Base-by-base conservation (phyloP, 495 filamentous ascomycete species). In the Penicillium flavigenum region DNA sequence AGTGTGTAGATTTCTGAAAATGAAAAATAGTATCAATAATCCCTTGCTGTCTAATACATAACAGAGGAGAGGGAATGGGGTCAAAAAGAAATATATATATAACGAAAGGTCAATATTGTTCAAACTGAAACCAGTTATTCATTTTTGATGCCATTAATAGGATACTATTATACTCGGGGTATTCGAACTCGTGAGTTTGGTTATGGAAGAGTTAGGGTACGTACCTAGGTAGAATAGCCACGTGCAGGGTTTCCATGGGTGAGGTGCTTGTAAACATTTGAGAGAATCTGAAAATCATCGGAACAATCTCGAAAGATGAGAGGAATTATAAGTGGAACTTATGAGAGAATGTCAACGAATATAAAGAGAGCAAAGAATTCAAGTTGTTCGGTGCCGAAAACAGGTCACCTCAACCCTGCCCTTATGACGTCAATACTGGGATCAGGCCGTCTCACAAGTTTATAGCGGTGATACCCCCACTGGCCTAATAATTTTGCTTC, bases 401-500 rank as follows among this genome's bases (percentile, higher is more conserved):
- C 51, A 53, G 43, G 51, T 34, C 51, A 53, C 2, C 32, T 24
- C 14, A 12, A n/a, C 36, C 29, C 24, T 10, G 24, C n/a, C 16
- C 16, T 0, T 16, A 44, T 53, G 51, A 53, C 51, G 51, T 53
- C 51, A 53, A 27, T 27, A 29, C n/a, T 42, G 50, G 24, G 50
- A 52, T 31, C 50, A 44, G n/a, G n/a, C 10, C 14, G 19, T 27
- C 4, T 29, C 16, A 27, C 26, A 5, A 44, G 27, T 34, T 34
- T 34, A 12, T 34, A 34, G 10, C 4, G 10, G 31, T 12, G 3
- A 17, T 42, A 52, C 52, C 52, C 14, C 20, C 20, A 20, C 20
- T n/a, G 31, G n/a, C 14, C 8, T 14, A 10, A 19, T 26, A 0
- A 8, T 26, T 38, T 38, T 26, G 17, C 29, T 49, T 4, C 3